phyloP scores from a whole-genome alignment of 2,329 filamentous ascomycete genomes.

The Geosmithia flava region DNA sequence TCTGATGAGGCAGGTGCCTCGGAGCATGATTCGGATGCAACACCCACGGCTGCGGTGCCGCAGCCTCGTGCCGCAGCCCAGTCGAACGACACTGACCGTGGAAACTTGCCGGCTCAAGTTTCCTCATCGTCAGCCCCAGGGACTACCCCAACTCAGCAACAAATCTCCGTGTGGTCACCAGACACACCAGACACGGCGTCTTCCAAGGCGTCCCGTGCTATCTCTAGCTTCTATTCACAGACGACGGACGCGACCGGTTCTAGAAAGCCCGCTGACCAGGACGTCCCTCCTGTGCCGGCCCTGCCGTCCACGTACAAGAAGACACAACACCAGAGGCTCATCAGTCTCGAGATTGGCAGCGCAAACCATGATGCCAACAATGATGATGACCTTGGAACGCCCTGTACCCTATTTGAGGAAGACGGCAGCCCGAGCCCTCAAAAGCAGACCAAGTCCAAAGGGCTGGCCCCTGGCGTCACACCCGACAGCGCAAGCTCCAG shows the following conservation, averaged over 20 bases:
- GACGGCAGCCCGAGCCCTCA: conserved; percentile 36
- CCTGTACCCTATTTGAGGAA: conserved; percentile 59
- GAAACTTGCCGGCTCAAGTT: background rate
- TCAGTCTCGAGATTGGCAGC: conserved; percentile 19
- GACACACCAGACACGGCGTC: conserved; percentile 47
- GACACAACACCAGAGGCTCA: conserved; percentile 17
- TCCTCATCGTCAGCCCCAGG: background rate
- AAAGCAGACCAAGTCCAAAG: conserved; percentile 24
- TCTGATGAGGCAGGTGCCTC: conserved; percentile 17
- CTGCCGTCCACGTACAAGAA: conserved; percentile 34
- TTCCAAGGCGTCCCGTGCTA: conserved; percentile 27
- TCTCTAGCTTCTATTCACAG: conserved; percentile 52
- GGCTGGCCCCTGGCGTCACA: conserved; percentile 15
- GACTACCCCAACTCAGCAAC: conserved; percentile 13
- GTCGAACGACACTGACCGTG: background rate
- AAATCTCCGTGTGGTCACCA: conserved; percentile 46
- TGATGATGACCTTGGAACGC: conserved; percentile 36
- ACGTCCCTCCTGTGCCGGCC: conserved; percentile 47
- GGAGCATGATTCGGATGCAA: background rate
- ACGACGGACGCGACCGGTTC: conserved; percentile 16
- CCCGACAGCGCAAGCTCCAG: conserved; percentile 40
- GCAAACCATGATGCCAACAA: conserved; percentile 15
- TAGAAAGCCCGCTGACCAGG: conserved; percentile 9
- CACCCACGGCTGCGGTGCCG: background rate
- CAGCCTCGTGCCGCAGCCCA: background rate